Conservation (phyloP, 345 rosid genomes). For the Arabidopsis thaliana region DNA sequence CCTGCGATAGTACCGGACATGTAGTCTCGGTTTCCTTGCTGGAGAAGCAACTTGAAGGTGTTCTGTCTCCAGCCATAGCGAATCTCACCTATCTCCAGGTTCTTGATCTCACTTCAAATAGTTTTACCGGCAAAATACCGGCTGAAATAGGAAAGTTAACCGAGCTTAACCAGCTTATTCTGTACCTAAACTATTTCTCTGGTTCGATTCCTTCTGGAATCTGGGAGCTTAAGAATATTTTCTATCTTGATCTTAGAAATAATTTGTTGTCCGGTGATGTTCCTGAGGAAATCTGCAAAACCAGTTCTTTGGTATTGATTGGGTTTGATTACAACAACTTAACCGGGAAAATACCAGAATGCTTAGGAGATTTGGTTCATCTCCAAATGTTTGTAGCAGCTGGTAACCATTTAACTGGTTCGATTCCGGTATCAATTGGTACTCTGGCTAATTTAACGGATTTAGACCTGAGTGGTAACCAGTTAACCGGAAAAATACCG, state of each 20-base stretch:
- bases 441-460: conserved; percentile 55
- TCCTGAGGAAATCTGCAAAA: conserved; percentile 61
- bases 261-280: conserved; percentile 66
- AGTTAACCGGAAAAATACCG: conserved; percentile 66
- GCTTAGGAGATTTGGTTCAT: conserved; percentile 64
- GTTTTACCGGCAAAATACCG: conserved; percentile 66
- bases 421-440: conserved; percentile 68
- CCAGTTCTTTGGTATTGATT: conserved; percentile 57
- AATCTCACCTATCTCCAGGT: conserved; percentile 87
- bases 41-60: conserved; percentile 73
- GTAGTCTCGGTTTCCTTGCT: conserved; percentile 58
- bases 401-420: conserved; percentile 58
- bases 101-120: conserved; percentile 77
- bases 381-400: conserved; percentile 59
- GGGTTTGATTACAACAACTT: conserved; percentile 63
- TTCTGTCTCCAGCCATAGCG: conserved; percentile 64
- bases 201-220: conserved; percentile 69
- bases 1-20: conserved; percentile 55
- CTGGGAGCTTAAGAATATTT: conserved; percentile 61
- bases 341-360: conserved; percentile 58
- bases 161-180: conserved; percentile 54
- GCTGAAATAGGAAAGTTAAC: conserved; percentile 62
- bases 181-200: conserved; percentile 61
- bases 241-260: conserved; percentile 60
- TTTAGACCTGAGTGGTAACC: conserved; percentile 65